phyloP scores from a whole-genome alignment of 2,329 filamentous ascomycete genomes.

The Ustulina deusta region DNA sequence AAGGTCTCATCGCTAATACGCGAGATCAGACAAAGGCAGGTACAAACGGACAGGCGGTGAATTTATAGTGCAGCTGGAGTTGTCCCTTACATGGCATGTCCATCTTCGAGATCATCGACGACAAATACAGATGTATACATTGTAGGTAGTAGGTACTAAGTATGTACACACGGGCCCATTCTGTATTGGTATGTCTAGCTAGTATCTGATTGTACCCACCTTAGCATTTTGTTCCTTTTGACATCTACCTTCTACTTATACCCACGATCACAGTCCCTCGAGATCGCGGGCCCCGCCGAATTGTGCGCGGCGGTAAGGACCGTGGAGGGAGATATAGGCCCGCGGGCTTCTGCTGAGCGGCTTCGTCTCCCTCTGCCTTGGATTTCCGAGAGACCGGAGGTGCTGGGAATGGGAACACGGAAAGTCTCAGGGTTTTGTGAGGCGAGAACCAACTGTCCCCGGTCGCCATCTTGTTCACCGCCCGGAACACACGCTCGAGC shows the following conservation, averaged over 20 bases:
- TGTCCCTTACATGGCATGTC: too few species aligned
- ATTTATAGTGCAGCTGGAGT: too few species aligned
- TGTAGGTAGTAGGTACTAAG: too few species aligned
- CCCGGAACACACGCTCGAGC: constrained; percentile 34
- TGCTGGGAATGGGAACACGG: background rate
- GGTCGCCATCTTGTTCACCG: constrained; percentile 32
- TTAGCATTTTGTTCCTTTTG: background rate
- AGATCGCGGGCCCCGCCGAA: constrained; percentile 23
- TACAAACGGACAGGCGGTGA: too few species aligned
- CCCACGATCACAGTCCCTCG: constrained; percentile 28
- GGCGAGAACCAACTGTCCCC: constrained; percentile 32
- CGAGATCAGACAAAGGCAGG: too few species aligned
- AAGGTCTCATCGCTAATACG: background rate
- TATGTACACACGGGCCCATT: background rate
- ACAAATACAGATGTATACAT: too few species aligned
- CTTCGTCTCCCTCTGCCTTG: constrained; percentile 1
- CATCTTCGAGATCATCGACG: too few species aligned
- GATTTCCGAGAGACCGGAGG: background rate
- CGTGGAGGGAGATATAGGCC: background rate
- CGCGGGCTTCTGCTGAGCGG: background rate
- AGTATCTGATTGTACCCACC: background rate
- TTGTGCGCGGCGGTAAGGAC: background rate
- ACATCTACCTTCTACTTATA: constrained; percentile 12
- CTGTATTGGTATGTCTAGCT: background rate
- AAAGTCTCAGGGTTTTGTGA: background rate